Evolutionary conservation across 1,284 basidiomycete genomes (phyloP), one percentile per base, ranked within the genome.

Genomic region (Schizophyllum amplum): DNA sequence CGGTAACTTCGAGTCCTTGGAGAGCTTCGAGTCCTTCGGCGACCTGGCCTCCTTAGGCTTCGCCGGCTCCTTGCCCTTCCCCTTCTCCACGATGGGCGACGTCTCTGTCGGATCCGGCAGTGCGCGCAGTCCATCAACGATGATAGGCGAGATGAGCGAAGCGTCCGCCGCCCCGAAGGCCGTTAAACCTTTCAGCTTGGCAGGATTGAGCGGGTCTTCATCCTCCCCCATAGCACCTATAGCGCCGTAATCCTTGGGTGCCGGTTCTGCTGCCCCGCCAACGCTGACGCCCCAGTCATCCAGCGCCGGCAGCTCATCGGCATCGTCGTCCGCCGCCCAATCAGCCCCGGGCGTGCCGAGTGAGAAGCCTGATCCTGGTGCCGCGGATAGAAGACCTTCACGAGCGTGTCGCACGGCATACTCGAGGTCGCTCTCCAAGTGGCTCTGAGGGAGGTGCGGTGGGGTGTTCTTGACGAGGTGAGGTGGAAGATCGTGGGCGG

Each of bases 301-400:
- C 21, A 92, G 74, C 71, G 90, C 88, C 11, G 89, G 89, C 4
- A 92, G 72, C 63, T 80, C 83, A 65, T 90, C 88, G 3, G 20
- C 48, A 61, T 91, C 89, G 58, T 91, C 88, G 59, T 90, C 87
- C 26, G 84, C 85, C 25, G 89, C 89, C 89, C 89, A 92, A 69
- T 92, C 89, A 56, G 76, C 82, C 47, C 84, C 83, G 9, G 86
- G 86, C 0, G 86, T 87, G n/a, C 78, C 72, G 17, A 86, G 84
- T 42, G 85, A 73, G 60, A 85, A 42, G 2, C 33, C 33, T 3
- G 33, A 42, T 3, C 33, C 33, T 3, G 33, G 33, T 9, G 33
- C 17, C 33, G 33, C 74, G 49, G 79, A 74, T 80, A 87, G 86
- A 4, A 84, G 86, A 11, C 81, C 79, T 11, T 86, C 82, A 49